Evolutionary conservation across 2,329 filamentous ascomycete genomes (phyloP), one percentile per base, ranked within the genome.

Genomic region (Ramularia collo-cygni): DNA sequence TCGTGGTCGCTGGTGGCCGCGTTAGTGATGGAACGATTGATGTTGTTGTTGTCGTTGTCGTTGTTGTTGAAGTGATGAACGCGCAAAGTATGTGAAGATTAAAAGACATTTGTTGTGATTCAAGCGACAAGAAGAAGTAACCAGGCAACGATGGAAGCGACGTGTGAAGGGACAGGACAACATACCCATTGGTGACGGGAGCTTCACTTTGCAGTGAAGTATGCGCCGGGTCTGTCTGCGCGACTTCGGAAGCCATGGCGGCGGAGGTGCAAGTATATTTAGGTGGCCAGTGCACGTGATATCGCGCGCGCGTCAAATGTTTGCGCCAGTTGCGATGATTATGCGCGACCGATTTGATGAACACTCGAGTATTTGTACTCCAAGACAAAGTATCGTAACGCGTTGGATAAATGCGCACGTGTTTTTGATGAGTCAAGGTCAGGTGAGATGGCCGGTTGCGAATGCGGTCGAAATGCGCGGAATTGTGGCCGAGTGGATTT

Each of bases 171-270:
- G 13, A 9, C 12, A n/a, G 29, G 13, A 10, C 21, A 24, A 46
- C 47, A 26, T 47, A 51, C 48, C 48, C 48, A 40, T 51, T 51
- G 9, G 47, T 43, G 32, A 51, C 34, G 8, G 46, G 38, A 37
- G 46, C 43, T 33, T 43, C 46, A 35, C 32, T 44, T 35, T 37
- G 40, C 26, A 43, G 24, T 21, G 42, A 38, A 19, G 37, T 35
- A 35, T 39, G 37, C 42, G 42, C 43, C 30, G 37, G 36, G 32
- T 51, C 43, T 19, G 40, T 38, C 21, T 48, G 49, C 45, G 49
- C 47, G 40, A 48, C 41, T 27, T 50, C 47, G 9, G 49, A 48
- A 16, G 49, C 42, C 49, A 52, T 52, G 38, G 12, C 42, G 43
- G 32, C 26, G 31, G 35, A 37, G 31, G 19, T 31, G 29, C 32